Conservation (phyloP, 202 grass and related monocot species). For the Dendrocalamus latiflorus region DNA sequence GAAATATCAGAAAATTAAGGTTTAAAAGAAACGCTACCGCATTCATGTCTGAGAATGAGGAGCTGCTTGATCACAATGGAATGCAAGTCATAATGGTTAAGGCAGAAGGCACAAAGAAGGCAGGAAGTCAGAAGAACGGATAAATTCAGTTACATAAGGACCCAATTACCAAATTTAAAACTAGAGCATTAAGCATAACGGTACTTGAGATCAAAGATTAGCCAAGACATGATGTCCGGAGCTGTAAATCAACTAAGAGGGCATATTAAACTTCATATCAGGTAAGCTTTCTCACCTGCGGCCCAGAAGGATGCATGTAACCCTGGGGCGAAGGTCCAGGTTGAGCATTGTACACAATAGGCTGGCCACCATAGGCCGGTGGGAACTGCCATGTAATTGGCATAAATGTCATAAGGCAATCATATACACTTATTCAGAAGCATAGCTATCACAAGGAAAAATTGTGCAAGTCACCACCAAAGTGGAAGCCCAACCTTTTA, state of each 20-base stretch:
- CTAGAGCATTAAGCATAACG: neutral
- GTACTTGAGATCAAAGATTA: neutral
- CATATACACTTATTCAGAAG: neutral
- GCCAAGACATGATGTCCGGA: neutral
- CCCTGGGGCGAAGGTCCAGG: conserved; percentile 55
- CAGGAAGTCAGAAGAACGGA: neutral
- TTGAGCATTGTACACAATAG: conserved; percentile 62
- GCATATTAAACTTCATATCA: neutral
- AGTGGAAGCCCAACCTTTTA: neutral
- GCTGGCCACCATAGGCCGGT: conserved; percentile 56
- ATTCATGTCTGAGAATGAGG: neutral
- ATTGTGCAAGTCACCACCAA: neutral
- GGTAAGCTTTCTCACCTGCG: conserved; percentile 42
- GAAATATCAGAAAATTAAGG: neutral
- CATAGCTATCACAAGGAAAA: conserved; percentile 4
- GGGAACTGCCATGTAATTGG: conserved; percentile 48
- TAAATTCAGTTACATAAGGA: neutral
- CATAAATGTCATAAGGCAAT: neutral
- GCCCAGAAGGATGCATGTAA: conserved; percentile 66
- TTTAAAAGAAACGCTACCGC: neutral
- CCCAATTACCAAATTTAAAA: neutral
- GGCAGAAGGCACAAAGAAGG: neutral
- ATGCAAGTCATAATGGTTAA: neutral
- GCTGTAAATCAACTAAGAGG: conserved; percentile 4
- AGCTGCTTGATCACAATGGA: neutral